Evolutionary conservation across 208 protist species (phyloP).

Genomic region (Wallacemonas sp.): DNA sequence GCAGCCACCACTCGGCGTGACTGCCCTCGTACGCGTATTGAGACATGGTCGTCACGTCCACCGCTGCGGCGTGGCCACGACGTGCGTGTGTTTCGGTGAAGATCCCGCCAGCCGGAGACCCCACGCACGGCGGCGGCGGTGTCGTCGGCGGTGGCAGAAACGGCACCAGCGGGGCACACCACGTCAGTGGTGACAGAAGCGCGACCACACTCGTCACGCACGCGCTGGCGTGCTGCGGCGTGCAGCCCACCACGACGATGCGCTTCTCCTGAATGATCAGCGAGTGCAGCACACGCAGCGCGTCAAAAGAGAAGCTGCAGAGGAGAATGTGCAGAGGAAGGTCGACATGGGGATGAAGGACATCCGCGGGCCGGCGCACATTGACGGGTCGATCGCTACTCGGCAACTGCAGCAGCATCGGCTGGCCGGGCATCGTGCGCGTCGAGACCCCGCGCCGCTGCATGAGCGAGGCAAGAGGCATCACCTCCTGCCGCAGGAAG

Average conservation of each 20-base stretch:
- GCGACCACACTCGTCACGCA: conserved; percentile 65
- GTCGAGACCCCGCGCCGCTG: conserved; percentile 18
- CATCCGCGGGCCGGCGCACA: conserved; percentile 41
- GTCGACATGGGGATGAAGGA: conserved; percentile 47
- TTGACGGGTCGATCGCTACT: conserved; percentile 20
- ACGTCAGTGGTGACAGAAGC: conserved; percentile 60
- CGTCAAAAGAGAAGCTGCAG: conserved; percentile 68
- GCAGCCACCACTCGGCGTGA: conserved; percentile 11
- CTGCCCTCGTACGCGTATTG: conserved; percentile 3
- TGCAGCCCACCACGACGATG: conserved; percentile 68
- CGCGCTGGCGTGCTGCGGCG: conserved; percentile 74
- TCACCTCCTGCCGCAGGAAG: conserved; percentile 27
- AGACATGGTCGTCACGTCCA: too few species aligned
- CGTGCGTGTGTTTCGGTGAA: too few species aligned
- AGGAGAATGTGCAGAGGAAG: conserved; percentile 52
- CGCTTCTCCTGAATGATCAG: conserved; percentile 62
- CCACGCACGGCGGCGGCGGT: conserved; percentile 7
- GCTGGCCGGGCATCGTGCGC: conserved; percentile 31
- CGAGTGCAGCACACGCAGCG: conserved; percentile 66
- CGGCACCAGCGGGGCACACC: conserved; percentile 60
- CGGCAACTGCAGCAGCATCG: conserved; percentile 21
- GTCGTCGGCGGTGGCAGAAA: conserved; percentile 44
- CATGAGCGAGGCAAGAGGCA: conserved; percentile 33
- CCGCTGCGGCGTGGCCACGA: too few species aligned
- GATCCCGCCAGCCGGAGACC: too few species aligned